These are phyloP conservation scores for Juglanconis juglandina DNA, from an alignment of 2,329 filamentous ascomycete genomes.

Conservation along the genomic window DNA sequence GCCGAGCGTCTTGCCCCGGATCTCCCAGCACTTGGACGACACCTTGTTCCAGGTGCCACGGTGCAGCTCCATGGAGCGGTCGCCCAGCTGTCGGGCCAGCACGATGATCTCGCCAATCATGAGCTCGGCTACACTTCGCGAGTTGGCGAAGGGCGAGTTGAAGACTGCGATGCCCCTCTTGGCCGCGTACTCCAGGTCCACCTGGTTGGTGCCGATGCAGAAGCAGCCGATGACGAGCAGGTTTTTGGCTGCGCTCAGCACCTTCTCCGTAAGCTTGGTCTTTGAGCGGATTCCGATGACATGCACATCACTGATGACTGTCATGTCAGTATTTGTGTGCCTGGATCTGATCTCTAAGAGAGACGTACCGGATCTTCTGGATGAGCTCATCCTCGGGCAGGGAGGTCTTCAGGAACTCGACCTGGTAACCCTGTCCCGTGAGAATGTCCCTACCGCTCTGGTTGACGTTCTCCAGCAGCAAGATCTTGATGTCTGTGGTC, in stretches of 20 bases:
- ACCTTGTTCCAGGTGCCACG: conserved; percentile 97
- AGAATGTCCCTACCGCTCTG: conserved; percentile 82
- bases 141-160: conserved; percentile 99
- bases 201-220: conserved; percentile 97
- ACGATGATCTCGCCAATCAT: conserved; percentile 92
- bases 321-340: conserved; percentile 20
- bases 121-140: conserved; percentile 90
- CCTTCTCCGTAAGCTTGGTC: conserved; percentile 84
- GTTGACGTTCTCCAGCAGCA: conserved; percentile 95
- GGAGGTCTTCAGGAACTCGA: conserved; percentile 85
- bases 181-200: conserved; percentile 80
- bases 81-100: conserved; percentile 86
- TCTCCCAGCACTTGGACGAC: conserved; percentile 94
- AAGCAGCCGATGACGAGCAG: conserved; percentile 96
- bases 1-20: conserved; percentile 92
- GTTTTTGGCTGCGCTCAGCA: conserved; percentile 86
- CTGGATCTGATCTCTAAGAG: not conserved
- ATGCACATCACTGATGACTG: conserved; percentile 70
- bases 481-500: conserved; percentile 92
- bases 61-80: conserved; percentile 93
- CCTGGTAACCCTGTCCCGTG: conserved; percentile 85
- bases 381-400: conserved; percentile 91
- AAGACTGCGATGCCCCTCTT: conserved; percentile 90
- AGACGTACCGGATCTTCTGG: conserved; percentile 81
- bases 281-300: conserved; percentile 98